Conservation (phyloP, 1,284 basidiomycete genomes). For the Apiotrichum sp. region DNA sequence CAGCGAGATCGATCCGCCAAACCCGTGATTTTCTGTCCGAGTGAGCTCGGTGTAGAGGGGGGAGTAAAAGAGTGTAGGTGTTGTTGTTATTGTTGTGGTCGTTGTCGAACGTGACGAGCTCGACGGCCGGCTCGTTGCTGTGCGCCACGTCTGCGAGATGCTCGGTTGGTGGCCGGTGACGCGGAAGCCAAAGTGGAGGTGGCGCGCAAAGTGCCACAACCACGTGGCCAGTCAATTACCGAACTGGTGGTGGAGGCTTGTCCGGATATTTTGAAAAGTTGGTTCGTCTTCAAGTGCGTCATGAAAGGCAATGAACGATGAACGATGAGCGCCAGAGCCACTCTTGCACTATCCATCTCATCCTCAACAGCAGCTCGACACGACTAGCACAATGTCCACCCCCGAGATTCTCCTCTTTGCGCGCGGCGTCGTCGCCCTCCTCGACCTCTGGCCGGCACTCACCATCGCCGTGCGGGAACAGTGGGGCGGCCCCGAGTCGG, state of each 20-base stretch:
- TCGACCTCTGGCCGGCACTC: slow-evolving; percentile 73
- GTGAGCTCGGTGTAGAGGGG: too few relatives aligned
- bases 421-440: slow-evolving; percentile 69
- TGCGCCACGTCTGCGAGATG: neutral
- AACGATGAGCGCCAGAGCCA: neutral
- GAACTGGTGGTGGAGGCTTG: slow-evolving; percentile 4
- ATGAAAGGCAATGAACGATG: neutral
- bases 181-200: neutral
- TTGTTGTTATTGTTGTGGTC: neutral
- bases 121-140: neutral
- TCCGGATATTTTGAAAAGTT: neutral
- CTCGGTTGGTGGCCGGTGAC: neutral
- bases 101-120: neutral
- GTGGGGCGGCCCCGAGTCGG: slow-evolving; percentile 71
- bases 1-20: too few relatives aligned
- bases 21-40: too few relatives aligned
- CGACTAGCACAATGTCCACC: slow-evolving; percentile 2
- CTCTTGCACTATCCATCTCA: neutral
- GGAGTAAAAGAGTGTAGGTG: too few relatives aligned
- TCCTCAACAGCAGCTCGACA: neutral
- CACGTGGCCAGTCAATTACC: neutral
- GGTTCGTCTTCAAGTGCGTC: neutral
- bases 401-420: slow-evolving; percentile 58
- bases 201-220: neutral
- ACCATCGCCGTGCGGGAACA: slow-evolving; percentile 70